A percentile compares a stretch with the other conserved stretches of the same genome.
These are phyloP conservation scores for Tardiomyces digboiensis DNA, from an alignment of 1,139 yeast species.

Conservation along the genomic window DNA sequence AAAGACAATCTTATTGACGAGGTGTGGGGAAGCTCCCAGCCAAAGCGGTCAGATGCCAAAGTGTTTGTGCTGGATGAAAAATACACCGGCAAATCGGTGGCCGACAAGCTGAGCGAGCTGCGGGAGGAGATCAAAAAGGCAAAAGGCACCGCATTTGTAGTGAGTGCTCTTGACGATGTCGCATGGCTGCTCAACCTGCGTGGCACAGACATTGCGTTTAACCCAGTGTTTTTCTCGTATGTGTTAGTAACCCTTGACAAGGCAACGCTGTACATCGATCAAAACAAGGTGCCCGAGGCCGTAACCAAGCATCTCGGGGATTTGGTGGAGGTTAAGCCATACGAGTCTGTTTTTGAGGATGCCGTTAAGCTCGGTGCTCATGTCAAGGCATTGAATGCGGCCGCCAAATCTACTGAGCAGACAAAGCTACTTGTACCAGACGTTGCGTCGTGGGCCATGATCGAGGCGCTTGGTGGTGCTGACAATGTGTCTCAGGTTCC, in stretches of 20 bases:
- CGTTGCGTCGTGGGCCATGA: slow-evolving; percentile 75
- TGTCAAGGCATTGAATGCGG: slow-evolving; percentile 18
- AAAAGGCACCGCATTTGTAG: slow-evolving; percentile 39
- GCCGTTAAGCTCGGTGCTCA: slow-evolving; percentile 25
- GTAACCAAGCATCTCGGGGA: slow-evolving; percentile 20
- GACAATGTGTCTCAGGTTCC: slow-evolving; percentile 37
- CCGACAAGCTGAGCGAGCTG: slow-evolving; percentile 36
- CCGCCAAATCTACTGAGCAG: slow-evolving; percentile 5
- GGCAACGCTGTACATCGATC: slow-evolving; percentile 58
- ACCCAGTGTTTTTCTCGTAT: slow-evolving; percentile 87
- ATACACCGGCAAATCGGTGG: slow-evolving; percentile 34
- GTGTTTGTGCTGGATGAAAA: slow-evolving; percentile 22
- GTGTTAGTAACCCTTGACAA: slow-evolving; percentile 54
- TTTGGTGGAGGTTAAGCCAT: slow-evolving; percentile 24
- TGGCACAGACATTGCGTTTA: slow-evolving; percentile 77
- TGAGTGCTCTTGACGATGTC: slow-evolving; percentile 78
- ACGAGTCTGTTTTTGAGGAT: slow-evolving; percentile 26
- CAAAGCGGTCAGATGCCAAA: slow-evolving; percentile 24
- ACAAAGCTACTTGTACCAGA: slow-evolving; percentile 46
- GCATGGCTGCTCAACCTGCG: slow-evolving; percentile 90
- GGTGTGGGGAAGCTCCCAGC: slow-evolving; percentile 54
- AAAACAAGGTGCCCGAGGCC: slow-evolving; percentile 47
- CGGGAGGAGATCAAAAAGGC: slow-evolving; percentile 34
- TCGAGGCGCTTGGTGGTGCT: slow-evolving; percentile 41
- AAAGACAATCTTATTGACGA: slow-evolving; percentile 61